Evolutionary conservation across 257 asterid genomes (phyloP).

Genomic region (Fraxinus excelsior): DNA sequence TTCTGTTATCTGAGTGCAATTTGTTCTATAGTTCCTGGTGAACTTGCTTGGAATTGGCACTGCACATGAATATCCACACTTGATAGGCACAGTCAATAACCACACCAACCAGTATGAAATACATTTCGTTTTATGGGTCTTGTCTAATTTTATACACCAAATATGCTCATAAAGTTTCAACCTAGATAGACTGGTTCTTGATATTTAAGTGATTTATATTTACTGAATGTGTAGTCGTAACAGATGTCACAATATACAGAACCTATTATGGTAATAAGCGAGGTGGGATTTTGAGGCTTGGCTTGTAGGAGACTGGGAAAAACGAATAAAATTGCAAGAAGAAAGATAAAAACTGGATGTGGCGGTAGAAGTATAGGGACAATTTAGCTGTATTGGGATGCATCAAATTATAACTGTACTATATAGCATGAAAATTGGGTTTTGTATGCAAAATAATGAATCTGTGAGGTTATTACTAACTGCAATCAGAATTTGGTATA

Average conservation of each 20-base stretch:
- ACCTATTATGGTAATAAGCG: neutral
- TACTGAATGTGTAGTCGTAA: too few species aligned
- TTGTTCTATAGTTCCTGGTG: conserved; percentile 34
- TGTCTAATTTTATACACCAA: too few species aligned
- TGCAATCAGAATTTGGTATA: too few species aligned
- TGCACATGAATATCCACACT: conserved; percentile 32
- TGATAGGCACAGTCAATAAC: neutral
- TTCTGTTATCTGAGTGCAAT: conserved; percentile 37
- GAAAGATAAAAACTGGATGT: neutral
- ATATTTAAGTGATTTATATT: too few species aligned
- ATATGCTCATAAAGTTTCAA: too few species aligned
- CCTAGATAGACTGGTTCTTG: too few species aligned
- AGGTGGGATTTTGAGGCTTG: neutral
- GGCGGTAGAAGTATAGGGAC: too few species aligned
- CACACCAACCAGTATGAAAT: too few species aligned
- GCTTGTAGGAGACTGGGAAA: neutral
- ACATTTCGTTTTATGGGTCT: too few species aligned
- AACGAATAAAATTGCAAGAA: neutral
- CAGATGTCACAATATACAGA: neutral
- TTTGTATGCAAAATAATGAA: neutral
- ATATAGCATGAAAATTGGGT: neutral
- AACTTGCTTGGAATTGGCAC: conserved; percentile 33
- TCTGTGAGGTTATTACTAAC: neutral
- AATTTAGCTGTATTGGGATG: too few species aligned
- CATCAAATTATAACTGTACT: too few species aligned